Base-by-base conservation (phyloP, 306 rosid genomes). In the Abrus pulchellus region DNA sequence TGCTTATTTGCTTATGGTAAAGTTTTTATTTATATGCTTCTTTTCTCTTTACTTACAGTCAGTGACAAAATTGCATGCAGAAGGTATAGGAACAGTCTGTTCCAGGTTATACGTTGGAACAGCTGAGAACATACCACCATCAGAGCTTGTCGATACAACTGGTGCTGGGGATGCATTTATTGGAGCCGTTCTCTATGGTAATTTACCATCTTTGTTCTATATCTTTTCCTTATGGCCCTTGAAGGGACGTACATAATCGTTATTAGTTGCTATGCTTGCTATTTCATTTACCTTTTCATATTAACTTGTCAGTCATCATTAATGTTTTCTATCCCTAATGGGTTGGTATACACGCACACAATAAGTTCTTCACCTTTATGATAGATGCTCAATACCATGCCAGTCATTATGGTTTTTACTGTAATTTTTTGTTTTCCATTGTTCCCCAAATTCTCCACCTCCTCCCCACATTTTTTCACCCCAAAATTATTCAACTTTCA, bases 101-200 rank as follows among this genome's bases (percentile, higher is more conserved):
- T 94, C 97, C 50, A 88, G 89, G 87, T 75, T 90, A 55, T 72
- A 90, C 49, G 54, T 89, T 60, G 98, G 97, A 88, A 90, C 95
- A 44, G 88, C 98, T 32, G 95, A 90, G 86, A 85, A 80, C 79
- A 80, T 94, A 38, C 92, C 98, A 0, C 90, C 85, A 2, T 80
- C 89, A 44, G 93, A 92, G 76, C 90, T 94, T 14, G 33, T 89
- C 4, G 97, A 94, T 78, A 90, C 98, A n/a, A 94, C 98, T 5
- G 97, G 98, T 72, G 98, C 97, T 48, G 98, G 98, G 60, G 98
- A 94, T 88, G 89, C 95, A 83, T 94, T 94, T 68, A 71, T 86
- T 41, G 98, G 98, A 79, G 94, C 97, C 66, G 86, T 92, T 84
- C 82, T 94, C 52, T 94, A 92, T 72, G 94, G 98, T 93, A 84